Base-by-base conservation (phyloP, 2,329 filamentous ascomycete species). In the Trichoderma sp. region DNA sequence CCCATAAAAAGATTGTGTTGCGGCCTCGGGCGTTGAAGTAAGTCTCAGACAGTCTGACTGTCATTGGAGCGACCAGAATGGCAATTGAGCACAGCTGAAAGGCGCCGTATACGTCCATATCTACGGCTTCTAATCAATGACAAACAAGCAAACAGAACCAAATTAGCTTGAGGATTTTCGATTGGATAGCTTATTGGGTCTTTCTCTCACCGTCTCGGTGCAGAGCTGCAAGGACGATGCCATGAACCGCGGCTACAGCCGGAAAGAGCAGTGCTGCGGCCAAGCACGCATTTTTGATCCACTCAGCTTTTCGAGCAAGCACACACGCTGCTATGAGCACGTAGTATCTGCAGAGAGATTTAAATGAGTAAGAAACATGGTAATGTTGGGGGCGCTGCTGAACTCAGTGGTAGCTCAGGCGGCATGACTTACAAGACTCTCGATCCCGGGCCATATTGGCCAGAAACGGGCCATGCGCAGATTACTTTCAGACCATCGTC, bases 1-100 rank as follows among this genome's bases (percentile, higher is more conserved):
- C 88, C 89, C 89, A 92, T 0, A 90, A 40, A 72, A 91, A 91
- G 66, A 92, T 90, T 56, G 86, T 85, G 71, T 91, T 90, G 43
- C 89, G 82, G 2, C 88, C 89, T 0, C 86, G 87, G 27, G 86
- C 84, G 64, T 87, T 82, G 75, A 90, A 91, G 74, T 91, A 91
- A 0, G 89, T 91, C 19, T 79, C 79, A 1, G 89, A 91, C 55
- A 89, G 76, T 71, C 84, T 83, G 27, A 89, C 88, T 0, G 88
- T 90, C 0, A 88, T 82, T 0, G 89, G 89, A 4, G 87, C 89
- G 1, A 88, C 87, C 4, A 92, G 73, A 19, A 91, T 88, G 14
- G 88, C 89, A 47, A 92, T 88, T 0, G 89, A 83, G 70, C 89
- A 91, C 0, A 91, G 76, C 72, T 92, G 89, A 71, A 91, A 90